Conservation (phyloP, 2,329 filamentous ascomycete species). For the Exophiala aquamarina region DNA sequence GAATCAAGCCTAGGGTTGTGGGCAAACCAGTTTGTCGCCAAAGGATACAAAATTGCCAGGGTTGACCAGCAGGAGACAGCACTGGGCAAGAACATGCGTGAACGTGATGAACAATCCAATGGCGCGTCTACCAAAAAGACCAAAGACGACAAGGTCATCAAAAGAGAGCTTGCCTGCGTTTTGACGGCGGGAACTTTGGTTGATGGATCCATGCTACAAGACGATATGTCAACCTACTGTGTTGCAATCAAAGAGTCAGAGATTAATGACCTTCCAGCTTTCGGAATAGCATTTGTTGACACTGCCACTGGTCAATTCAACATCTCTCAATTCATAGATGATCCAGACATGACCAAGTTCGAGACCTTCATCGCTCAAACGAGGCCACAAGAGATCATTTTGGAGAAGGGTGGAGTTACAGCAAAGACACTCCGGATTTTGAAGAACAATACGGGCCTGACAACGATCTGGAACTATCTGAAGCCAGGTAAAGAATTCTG, state of each 20-base stretch:
- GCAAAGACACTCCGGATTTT: constrained; percentile 88
- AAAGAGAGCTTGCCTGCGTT: constrained; percentile 84
- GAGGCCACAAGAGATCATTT: constrained; percentile 78
- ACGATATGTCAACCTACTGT: constrained; percentile 96
- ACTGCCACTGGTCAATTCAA: constrained; percentile 95
- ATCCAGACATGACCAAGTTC: constrained; percentile 91
- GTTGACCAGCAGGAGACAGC: constrained; percentile 98
- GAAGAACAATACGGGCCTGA: constrained; percentile 91
- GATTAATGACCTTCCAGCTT: constrained; percentile 72
- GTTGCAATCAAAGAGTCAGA: constrained; percentile 84
- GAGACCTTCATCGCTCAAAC: constrained; percentile 96
- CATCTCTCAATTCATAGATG: constrained; percentile 87
- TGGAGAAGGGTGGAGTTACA: constrained; percentile 85
- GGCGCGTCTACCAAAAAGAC: constrained; percentile 42
- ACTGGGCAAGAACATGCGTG: constrained; percentile 97
- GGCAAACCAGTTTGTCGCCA: constrained; percentile 98
- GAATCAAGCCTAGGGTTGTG: constrained; percentile 94
- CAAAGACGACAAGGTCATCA: constrained; percentile 91
- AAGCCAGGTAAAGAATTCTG: constrained; percentile 89
- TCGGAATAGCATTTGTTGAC: constrained; percentile 92
- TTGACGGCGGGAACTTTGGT: constrained; percentile 91
- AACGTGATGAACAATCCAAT: constrained; percentile 63
- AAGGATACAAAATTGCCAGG: constrained; percentile 93
- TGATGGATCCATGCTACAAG: constrained; percentile 93
- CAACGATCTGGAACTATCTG: constrained; percentile 91